phyloP scores from a whole-genome alignment of 2,329 filamentous ascomycete species.

The Fonsecaea monophora region DNA sequence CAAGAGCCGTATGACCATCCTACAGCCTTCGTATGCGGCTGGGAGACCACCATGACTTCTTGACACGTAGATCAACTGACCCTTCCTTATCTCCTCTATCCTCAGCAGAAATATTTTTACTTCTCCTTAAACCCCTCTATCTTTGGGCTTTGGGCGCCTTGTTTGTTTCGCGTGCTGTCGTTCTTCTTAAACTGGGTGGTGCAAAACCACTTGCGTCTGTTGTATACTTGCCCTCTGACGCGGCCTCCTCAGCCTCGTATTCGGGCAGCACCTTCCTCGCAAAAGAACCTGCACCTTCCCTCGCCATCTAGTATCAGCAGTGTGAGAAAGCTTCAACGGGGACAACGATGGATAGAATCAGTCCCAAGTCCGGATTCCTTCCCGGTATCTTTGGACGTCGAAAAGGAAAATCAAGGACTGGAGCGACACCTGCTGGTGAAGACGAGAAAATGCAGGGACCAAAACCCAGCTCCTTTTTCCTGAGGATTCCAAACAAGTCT shows the following conservation, averaged over 20 bases:
- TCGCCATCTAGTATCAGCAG: neutral
- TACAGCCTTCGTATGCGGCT: constrained; percentile 8
- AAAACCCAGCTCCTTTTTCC: constrained; percentile 29
- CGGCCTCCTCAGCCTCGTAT: constrained; percentile 14
- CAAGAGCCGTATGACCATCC: neutral
- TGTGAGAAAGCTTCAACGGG: neutral
- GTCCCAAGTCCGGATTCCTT: constrained; percentile 33
- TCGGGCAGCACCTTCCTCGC: constrained; percentile 20
- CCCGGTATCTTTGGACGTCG: constrained; percentile 36
- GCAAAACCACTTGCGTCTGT: neutral
- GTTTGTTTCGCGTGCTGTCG: constrained; percentile 3
- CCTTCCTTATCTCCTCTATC: constrained; percentile 22
- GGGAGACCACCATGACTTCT: constrained; percentile 13
- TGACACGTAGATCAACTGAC: constrained; percentile 16
- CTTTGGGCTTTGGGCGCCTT: neutral
- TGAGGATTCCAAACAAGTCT: constrained; percentile 43
- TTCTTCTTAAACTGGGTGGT: neutral
- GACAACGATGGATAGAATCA: constrained; percentile 37
- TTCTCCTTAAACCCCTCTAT: neutral
- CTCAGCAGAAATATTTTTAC: constrained; percentile 1
- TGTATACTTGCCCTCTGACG: neutral
- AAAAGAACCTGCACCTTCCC: neutral
- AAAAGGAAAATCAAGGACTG: constrained; percentile 24
- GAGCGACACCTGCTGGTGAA: constrained; percentile 24
- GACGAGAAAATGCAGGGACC: constrained; percentile 36